These are phyloP conservation scores for Zasmidium citrigriseum DNA, from an alignment of 2,329 filamentous ascomycete species.

Conservation along the genomic window DNA sequence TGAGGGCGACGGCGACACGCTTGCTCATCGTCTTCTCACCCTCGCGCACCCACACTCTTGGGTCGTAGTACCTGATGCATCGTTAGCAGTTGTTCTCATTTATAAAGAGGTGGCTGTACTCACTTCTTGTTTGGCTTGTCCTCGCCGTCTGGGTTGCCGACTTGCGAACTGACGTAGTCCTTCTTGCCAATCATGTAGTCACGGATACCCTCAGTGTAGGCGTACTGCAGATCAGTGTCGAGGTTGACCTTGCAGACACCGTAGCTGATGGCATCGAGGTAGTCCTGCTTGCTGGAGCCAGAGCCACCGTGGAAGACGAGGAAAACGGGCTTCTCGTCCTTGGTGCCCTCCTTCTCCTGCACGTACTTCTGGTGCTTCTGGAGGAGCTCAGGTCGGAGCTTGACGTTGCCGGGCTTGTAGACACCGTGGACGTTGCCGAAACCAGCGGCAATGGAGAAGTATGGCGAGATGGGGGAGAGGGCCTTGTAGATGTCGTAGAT, in stretches of 20 bases:
- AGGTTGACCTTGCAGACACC: slow-evolving; percentile 99
- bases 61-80: slow-evolving; percentile 56
- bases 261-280: slow-evolving; percentile 80
- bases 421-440: slow-evolving; percentile 99
- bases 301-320: slow-evolving; percentile 99
- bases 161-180: slow-evolving; percentile 82
- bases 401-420: slow-evolving; percentile 97
- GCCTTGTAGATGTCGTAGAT: slow-evolving; percentile 89
- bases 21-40: slow-evolving; percentile 95
- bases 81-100: background rate
- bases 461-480: slow-evolving; percentile 81
- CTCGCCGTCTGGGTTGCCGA: slow-evolving; percentile 92
- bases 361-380: slow-evolving; percentile 95
- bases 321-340: slow-evolving; percentile 90
- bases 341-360: slow-evolving; percentile 71
- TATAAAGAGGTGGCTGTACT: background rate
- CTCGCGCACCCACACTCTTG: slow-evolving; percentile 92
- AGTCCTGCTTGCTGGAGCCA: slow-evolving; percentile 88
- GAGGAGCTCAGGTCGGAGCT: slow-evolving; percentile 92
- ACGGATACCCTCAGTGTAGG: slow-evolving; percentile 88
- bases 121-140: slow-evolving; percentile 99
- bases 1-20: slow-evolving; percentile 77
- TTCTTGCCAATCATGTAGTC: slow-evolving; percentile 95
- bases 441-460: slow-evolving; percentile 97
- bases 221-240: slow-evolving; percentile 96